Base-by-base conservation (phyloP, 768 basidiomycete genomes). In the Boletus subcaerulescens region DNA sequence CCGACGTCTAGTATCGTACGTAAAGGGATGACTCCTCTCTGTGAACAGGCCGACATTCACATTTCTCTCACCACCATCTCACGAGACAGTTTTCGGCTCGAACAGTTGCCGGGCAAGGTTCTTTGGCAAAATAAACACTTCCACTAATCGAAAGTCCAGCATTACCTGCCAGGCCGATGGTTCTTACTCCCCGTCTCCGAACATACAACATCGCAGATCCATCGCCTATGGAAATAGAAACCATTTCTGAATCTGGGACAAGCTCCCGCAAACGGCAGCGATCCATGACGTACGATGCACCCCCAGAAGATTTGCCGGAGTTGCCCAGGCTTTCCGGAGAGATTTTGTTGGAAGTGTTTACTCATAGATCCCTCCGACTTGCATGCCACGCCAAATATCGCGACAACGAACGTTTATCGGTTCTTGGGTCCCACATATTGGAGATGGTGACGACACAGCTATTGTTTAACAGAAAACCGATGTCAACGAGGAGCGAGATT, bases 301-400 rank as follows among this genome's bases (percentile, higher is more conserved):
- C 56, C 17, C 62, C 60, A 46, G 66, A 61, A 55, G 68, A 67
- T 53, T 63, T 71, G 48, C 80, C 78, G 47, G 72, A 73, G 22
- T 65, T 81, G 56, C 87, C 82, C 43, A 76, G 73, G 65, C 73
- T 81, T 53, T 73, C 74, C 31, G 77, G 75, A 52, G 81, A 85
- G 48, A 71, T 82, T 36, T 73, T 84, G 59, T 78, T 90, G 49
- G 80, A 86, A 60, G 83, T 88, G 49, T 89, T 80, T 61, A 88
- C 86, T 13, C 88, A 91, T 65, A 77, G 71, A 61, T 86, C 86
- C 18, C 74, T 90, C 47, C 76, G 81, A 48, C 77, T 71, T 66
- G 63, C 69, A 61, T 58, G 71, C 60, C 69, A 68, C 40, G 59
- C 73, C 63, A 57, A 74, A 74, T 79, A 76, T 64, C 72, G 71